Conservation (phyloP, 2,329 filamentous ascomycete species). For the Diatrype stigma region DNA sequence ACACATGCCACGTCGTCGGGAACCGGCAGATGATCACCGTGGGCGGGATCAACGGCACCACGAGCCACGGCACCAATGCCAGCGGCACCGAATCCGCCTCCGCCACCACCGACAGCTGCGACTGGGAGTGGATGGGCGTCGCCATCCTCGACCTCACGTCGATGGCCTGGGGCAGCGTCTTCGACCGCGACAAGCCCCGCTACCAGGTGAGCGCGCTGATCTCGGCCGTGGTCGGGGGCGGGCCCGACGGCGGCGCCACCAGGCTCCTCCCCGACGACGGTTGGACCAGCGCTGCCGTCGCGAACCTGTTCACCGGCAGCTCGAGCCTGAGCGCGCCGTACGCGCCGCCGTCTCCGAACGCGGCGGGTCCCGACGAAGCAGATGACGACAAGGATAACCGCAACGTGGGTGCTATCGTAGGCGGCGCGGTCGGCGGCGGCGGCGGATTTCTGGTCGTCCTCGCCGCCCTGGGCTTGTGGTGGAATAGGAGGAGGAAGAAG, state of each 20-base stretch:
- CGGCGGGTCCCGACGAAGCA: too few species aligned
- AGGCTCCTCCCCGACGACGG: constrained; percentile 1
- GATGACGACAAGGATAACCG: too few species aligned
- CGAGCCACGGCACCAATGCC: too few species aligned
- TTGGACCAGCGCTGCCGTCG: constrained; percentile 1
- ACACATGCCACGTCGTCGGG: constrained; percentile 36
- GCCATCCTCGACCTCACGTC: constrained; percentile 28
- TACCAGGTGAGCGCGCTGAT: constrained; percentile 24
- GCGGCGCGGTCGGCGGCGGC: too few species aligned
- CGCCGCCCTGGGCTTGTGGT: too few species aligned
- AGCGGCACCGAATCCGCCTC: too few species aligned
- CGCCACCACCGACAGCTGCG: constrained; percentile 21
- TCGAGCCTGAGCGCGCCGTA: constrained; percentile 3
- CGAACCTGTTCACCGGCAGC: constrained; percentile 4
- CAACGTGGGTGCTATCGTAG: too few species aligned
- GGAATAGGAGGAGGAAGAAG: too few species aligned
- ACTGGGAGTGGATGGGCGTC: constrained; percentile 27
- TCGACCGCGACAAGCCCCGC: constrained; percentile 16
- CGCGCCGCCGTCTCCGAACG: background rate
- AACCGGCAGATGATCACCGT: constrained; percentile 37
- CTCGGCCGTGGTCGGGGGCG: constrained; percentile 24
- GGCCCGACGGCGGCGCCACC: constrained; percentile 4
- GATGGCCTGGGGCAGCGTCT: constrained; percentile 27
- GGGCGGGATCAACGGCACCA: constrained; percentile 27
- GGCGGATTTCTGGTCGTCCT: too few species aligned